Evolutionary conservation across 2,329 filamentous ascomycete species (phyloP).

Genomic region (Pezicula neosporulosa): DNA sequence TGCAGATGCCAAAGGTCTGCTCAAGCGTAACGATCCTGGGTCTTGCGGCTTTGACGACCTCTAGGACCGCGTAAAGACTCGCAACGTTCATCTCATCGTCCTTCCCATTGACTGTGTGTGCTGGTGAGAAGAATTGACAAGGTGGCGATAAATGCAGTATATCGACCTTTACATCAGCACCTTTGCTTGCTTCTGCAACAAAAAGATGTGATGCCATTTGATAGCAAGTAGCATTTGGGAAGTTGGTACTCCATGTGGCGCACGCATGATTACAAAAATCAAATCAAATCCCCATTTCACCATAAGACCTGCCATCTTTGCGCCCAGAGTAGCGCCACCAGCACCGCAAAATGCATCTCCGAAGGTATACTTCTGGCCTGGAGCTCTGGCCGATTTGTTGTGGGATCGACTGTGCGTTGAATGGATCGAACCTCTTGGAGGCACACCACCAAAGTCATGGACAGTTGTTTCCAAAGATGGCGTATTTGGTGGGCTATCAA

Average conservation of each 20-base stretch:
- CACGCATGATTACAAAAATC: conserved; percentile 46
- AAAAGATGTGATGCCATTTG: conserved; percentile 47
- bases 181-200: conserved; percentile 24
- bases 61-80: conserved; percentile 47
- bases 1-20: conserved; percentile 68
- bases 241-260: conserved; percentile 21
- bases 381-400: conserved; percentile 8
- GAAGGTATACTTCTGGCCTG: conserved; percentile 55
- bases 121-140: conserved; percentile 72
- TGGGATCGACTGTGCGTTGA: no score
- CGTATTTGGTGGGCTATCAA: no score
- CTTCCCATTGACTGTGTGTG: conserved; percentile 56
- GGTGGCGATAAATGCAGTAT: conserved; percentile 74
- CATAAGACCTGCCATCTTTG: conserved; percentile 52
- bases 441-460: no score
- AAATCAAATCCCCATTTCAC: conserved; percentile 64
- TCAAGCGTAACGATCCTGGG: conserved; percentile 75
- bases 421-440: no score
- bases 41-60: conserved; percentile 52
- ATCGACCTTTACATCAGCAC: conserved; percentile 48
- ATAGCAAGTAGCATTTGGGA: conserved; percentile 39
- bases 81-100: conserved; percentile 68
- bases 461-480: no score
- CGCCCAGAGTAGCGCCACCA: conserved; percentile 68
- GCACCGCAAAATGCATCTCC: conserved; percentile 73